Conservation (phyloP, 495 filamentous ascomycete species). For the Penicillium chermesinum region DNA sequence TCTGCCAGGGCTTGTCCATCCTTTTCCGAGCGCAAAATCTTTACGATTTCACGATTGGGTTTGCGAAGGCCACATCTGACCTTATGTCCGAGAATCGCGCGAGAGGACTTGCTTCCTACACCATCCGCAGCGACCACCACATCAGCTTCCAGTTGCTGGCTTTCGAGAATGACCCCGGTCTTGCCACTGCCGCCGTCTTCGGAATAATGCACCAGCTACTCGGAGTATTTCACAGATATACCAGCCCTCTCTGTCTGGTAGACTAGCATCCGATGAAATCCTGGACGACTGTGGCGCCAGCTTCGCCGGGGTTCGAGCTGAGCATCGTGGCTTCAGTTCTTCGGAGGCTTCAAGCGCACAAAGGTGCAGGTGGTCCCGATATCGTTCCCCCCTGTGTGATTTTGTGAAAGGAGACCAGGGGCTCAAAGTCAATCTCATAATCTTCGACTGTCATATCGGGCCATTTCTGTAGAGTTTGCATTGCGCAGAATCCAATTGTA, state of each 20-base stretch:
- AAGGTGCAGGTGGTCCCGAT: constrained; percentile 37
- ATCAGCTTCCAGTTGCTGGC: constrained; percentile 45
- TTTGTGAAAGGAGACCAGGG: constrained; percentile 49
- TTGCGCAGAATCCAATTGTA: constrained; percentile 43
- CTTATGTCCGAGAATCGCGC: constrained; percentile 26
- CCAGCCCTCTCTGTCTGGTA: constrained; percentile 45
- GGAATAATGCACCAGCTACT: constrained; percentile 43
- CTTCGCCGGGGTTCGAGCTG: constrained; percentile 31
- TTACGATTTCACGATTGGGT: too few relatives aligned
- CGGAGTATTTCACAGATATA: constrained; percentile 46
- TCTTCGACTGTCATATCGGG: constrained; percentile 49
- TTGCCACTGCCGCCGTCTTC: constrained; percentile 37
- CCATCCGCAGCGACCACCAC: constrained; percentile 55
- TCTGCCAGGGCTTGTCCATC: too few relatives aligned
- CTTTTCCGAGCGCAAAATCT: too few relatives aligned
- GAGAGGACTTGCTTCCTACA: constrained; percentile 46
- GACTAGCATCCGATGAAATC: constrained; percentile 53
- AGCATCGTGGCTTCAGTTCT: constrained; percentile 15
- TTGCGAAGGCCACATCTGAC: too few relatives aligned
- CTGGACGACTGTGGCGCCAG: constrained; percentile 43
- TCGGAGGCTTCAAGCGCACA: constrained; percentile 9
- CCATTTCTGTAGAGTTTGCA: constrained; percentile 51
- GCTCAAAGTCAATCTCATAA: constrained; percentile 39
- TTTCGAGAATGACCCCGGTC: constrained; percentile 40
- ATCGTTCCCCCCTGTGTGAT: constrained; percentile 48